These are phyloP conservation scores for Moesziomyces parantarcticus DNA, from an alignment of 1,284 basidiomycete genomes.

Conservation along the genomic window DNA sequence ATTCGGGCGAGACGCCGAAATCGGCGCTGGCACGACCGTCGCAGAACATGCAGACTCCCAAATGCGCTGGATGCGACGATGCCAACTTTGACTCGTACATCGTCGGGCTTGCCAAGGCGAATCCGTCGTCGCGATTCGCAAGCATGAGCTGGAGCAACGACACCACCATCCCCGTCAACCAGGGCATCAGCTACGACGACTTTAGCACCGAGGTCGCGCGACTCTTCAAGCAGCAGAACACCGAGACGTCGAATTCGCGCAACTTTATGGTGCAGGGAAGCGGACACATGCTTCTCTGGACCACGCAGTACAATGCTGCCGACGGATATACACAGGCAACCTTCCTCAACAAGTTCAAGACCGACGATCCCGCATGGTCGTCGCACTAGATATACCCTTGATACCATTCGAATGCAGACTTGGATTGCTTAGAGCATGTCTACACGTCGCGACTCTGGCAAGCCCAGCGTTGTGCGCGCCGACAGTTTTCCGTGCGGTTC, in stretches of 20 bases:
- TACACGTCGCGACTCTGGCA: constrained; percentile 22
- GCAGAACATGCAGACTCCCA: constrained; percentile 27
- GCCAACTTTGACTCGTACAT: constrained; percentile 34
- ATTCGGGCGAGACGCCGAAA: constrained; percentile 24
- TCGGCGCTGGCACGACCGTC: background rate
- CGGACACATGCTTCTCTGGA: constrained; percentile 17
- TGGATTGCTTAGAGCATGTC: constrained; percentile 10
- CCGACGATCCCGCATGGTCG: constrained; percentile 21
- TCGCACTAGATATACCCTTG: constrained; percentile 15
- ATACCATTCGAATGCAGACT: background rate
- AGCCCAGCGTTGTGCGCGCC: constrained; percentile 12
- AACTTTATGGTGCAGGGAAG: constrained; percentile 23
- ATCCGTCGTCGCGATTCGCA: constrained; percentile 21
- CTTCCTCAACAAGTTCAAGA: constrained; percentile 39
- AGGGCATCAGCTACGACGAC: constrained; percentile 13
- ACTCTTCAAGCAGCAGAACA: constrained; percentile 18
- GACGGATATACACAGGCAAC: constrained; percentile 23
- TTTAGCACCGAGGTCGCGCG: constrained; percentile 14
- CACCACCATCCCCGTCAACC: constrained; percentile 24
- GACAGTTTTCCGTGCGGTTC: constrained; percentile 11
- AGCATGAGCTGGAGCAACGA: constrained; percentile 32
- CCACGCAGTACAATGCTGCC: constrained; percentile 21
- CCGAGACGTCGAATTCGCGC: constrained; percentile 18
- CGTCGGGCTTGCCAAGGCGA: constrained; percentile 30
- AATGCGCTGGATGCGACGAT: constrained; percentile 34